Conservation (phyloP, 495 filamentous ascomycete species). For the Aspergillus cristatus region DNA sequence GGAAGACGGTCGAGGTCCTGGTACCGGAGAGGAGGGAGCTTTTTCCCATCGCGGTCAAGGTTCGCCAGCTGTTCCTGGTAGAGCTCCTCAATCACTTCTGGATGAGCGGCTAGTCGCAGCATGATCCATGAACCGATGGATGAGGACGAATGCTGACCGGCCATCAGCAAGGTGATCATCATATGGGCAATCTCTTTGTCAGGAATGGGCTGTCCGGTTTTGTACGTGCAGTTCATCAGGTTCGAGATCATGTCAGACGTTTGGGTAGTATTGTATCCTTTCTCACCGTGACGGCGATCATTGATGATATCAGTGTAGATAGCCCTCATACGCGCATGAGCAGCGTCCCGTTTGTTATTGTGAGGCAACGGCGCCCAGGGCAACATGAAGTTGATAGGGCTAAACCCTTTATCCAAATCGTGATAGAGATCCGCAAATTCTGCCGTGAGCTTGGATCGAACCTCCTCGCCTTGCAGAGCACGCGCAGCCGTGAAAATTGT, state of each 20-base stretch:
- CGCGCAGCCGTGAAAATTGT: slow-evolving; percentile 80
- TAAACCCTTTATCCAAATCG: slow-evolving; percentile 78
- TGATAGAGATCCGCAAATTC: slow-evolving; percentile 67
- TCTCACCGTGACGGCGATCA: slow-evolving; percentile 44
- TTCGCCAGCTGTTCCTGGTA: slow-evolving; percentile 62
- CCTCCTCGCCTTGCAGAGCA: slow-evolving; percentile 70
- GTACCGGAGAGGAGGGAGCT: slow-evolving; percentile 53
- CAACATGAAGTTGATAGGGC: slow-evolving; percentile 74
- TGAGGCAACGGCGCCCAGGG: slow-evolving; percentile 81
- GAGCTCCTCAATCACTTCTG: slow-evolving; percentile 63
- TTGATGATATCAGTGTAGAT: slow-evolving; percentile 73
- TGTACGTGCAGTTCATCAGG: slow-evolving; percentile 71
- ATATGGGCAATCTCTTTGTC: slow-evolving; percentile 82
- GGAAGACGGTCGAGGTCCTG: too few relatives aligned
- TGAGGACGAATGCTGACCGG: slow-evolving; percentile 80
- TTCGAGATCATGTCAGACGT: slow-evolving; percentile 88
- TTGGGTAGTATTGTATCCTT: slow-evolving; percentile 34
- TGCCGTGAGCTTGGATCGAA: slow-evolving; percentile 59
- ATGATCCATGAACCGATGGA: slow-evolving; percentile 76
- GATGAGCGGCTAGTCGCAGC: slow-evolving; percentile 64
- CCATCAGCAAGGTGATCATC: slow-evolving; percentile 88
- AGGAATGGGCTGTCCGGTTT: slow-evolving; percentile 58
- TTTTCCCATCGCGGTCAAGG: slow-evolving; percentile 42
- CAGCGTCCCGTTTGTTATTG: slow-evolving; percentile 69
- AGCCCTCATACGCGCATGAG: slow-evolving; percentile 64